These are phyloP conservation scores for Psidium guajava DNA, from an alignment of 345 rosid species.

Conservation along the genomic window DNA sequence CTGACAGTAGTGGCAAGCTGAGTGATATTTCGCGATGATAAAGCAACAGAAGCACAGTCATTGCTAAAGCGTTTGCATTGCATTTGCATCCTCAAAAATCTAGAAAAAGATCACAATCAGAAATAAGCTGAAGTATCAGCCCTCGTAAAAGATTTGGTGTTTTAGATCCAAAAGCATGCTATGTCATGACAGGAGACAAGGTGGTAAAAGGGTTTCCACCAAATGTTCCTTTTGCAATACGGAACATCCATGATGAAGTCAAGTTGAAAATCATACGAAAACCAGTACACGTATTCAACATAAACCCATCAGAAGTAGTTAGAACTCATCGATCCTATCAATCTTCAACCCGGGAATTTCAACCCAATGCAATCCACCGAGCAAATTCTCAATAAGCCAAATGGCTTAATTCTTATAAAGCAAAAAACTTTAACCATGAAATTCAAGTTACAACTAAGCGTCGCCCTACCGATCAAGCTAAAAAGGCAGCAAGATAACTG, in stretches of 20 bases:
- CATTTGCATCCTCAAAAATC: background rate
- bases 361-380: background rate
- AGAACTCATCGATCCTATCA: background rate
- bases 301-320: background rate
- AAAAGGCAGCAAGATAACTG: background rate
- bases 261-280: background rate
- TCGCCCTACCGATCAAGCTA: background rate
- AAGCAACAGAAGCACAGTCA: background rate
- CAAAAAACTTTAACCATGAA: background rate
- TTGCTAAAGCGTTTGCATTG: background rate
- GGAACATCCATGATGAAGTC: background rate
- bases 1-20: background rate
- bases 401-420: background rate
- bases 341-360: background rate
- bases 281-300: background rate
- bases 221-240: background rate
- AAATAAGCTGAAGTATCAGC: background rate
- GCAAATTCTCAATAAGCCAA: background rate
- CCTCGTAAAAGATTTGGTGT: background rate
- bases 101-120: background rate
- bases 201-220: background rate
- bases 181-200: background rate
- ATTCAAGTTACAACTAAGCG: background rate
- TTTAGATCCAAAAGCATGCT: background rate
- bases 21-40: background rate